These are phyloP conservation scores for Yarrowia osloensis DNA, from an alignment of 805 yeast species.

Conservation along the genomic window DNA sequence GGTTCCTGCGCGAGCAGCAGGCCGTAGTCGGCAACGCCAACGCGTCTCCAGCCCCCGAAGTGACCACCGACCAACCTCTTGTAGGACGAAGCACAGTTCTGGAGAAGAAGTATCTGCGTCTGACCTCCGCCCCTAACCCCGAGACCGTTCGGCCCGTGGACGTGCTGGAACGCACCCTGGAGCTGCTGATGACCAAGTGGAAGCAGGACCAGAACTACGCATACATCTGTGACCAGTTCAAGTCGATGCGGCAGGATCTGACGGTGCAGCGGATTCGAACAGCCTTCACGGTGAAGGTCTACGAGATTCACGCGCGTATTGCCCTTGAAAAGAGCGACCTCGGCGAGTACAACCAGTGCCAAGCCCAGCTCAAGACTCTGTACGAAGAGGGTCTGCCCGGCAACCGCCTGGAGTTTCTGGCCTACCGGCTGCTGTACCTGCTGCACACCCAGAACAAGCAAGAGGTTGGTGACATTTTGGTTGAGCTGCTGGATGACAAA, in stretches of 20 bases:
- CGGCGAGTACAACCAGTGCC: constrained; percentile 96
- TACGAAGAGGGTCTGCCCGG: constrained; percentile 51
- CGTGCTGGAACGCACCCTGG: constrained; percentile 60
- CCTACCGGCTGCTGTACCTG: constrained; percentile 73
- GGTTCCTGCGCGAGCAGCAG: constrained; percentile 21
- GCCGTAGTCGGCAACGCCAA: constrained; percentile 11
- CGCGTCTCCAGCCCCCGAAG: constrained; percentile 21
- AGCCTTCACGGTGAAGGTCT: constrained; percentile 73
- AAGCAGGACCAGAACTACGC: constrained; percentile 59
- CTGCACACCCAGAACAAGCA: constrained; percentile 67
- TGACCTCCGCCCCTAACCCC: constrained; percentile 93
- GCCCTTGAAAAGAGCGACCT: constrained; percentile 81
- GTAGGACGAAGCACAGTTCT: constrained; percentile 66
- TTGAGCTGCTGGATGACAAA: constrained; percentile 31
- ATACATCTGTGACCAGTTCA: constrained; percentile 85
- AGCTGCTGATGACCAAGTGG: constrained; percentile 56
- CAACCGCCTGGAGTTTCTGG: constrained; percentile 60
- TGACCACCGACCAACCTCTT: constrained; percentile 38
- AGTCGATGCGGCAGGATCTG: constrained; percentile 88
- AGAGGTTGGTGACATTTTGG: constrained; percentile 53
- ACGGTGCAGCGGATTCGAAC: constrained; percentile 86
- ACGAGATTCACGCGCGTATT: constrained; percentile 83
- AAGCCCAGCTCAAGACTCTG: constrained; percentile 69
- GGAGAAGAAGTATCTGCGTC: constrained; percentile 77
- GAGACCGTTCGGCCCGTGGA: constrained; percentile 71